A percentile compares a stretch with the other conserved stretches of the same genome.
phyloP scores from a whole-genome alignment of 2,329 filamentous ascomycete species.

The Coniochaeta prunicola region DNA sequence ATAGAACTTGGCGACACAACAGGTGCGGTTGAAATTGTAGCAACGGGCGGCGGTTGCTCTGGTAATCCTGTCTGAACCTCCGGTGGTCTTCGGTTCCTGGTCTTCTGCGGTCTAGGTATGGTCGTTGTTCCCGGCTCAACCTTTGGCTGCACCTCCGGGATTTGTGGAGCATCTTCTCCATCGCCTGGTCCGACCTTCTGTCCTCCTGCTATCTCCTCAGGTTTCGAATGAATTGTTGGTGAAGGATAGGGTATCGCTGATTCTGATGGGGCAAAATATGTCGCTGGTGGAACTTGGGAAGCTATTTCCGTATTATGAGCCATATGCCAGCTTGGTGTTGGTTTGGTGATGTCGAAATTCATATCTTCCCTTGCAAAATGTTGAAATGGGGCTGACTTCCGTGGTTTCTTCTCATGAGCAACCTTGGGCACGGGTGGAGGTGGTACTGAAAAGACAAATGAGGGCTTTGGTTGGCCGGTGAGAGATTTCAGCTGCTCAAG shows the following conservation, averaged over 20 bases:
- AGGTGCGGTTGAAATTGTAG: slow-evolving; percentile 3
- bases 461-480: slow-evolving; percentile 13
- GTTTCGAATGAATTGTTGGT: background rate
- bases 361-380: no score
- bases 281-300: no score
- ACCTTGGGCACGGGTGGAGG: background rate
- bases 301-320: no score
- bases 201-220: background rate
- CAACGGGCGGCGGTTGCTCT: background rate
- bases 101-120: background rate
- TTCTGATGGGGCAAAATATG: background rate
- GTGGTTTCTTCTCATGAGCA: slow-evolving; percentile 6
- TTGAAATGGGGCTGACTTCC: slow-evolving; percentile 16
- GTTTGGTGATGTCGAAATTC: background rate
- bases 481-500: slow-evolving; percentile 27
- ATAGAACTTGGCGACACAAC: slow-evolving; percentile 29
- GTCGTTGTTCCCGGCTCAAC: background rate
- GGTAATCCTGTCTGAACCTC: slow-evolving; percentile 6
- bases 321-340: background rate
- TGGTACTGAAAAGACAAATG: slow-evolving; percentile 3
- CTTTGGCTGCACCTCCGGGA: background rate
- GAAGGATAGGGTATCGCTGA: background rate
- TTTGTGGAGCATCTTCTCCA: background rate
- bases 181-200: background rate
- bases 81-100: slow-evolving; percentile 7